These are phyloP conservation scores for Clonostachys byssicola DNA, from an alignment of 2,329 filamentous ascomycete genomes.

Conservation along the genomic window DNA sequence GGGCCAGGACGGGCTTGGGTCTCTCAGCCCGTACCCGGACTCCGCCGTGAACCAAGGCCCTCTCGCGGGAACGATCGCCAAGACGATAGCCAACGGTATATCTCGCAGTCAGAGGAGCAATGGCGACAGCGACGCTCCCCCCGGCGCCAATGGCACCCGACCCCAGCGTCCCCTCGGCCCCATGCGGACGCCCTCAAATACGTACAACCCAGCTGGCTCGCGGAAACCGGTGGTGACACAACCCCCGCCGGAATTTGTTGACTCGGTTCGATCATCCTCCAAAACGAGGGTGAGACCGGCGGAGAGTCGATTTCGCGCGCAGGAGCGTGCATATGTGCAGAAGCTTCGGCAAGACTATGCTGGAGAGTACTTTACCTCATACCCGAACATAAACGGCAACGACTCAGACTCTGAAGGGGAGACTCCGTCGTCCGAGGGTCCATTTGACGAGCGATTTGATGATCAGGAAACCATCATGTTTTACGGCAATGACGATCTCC, in stretches of 20 bases:
- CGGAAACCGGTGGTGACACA: constrained; percentile 38
- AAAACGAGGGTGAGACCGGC: constrained; percentile 44
- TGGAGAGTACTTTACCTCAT: constrained; percentile 68
- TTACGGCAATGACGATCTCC: constrained; percentile 83
- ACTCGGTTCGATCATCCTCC: constrained; percentile 44
- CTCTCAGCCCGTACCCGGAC: constrained; percentile 30
- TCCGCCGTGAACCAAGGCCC: constrained; percentile 7
- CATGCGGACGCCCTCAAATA: constrained; percentile 71
- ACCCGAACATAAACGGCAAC: constrained; percentile 55
- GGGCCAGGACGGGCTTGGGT: constrained; percentile 32
- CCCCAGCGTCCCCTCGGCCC: constrained; percentile 66
- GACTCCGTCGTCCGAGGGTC: constrained; percentile 78
- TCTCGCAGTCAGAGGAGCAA: constrained; percentile 31
- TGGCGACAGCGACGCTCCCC: constrained; percentile 18
- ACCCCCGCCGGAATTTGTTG: constrained; percentile 34
- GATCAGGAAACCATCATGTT: constrained; percentile 89
- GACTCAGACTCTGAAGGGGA: constrained; percentile 90
- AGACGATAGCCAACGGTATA: constrained; percentile 20
- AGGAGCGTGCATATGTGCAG: constrained; percentile 94
- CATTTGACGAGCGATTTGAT: constrained; percentile 78
- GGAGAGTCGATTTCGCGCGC: constrained; percentile 42
- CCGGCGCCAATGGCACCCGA: constrained; percentile 28
- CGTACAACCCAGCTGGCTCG: constrained; percentile 68
- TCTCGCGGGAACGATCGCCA: not conserved
- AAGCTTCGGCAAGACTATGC: constrained; percentile 72